phyloP scores from a whole-genome alignment of 306 rosid genomes.

The Alnus rubra region DNA sequence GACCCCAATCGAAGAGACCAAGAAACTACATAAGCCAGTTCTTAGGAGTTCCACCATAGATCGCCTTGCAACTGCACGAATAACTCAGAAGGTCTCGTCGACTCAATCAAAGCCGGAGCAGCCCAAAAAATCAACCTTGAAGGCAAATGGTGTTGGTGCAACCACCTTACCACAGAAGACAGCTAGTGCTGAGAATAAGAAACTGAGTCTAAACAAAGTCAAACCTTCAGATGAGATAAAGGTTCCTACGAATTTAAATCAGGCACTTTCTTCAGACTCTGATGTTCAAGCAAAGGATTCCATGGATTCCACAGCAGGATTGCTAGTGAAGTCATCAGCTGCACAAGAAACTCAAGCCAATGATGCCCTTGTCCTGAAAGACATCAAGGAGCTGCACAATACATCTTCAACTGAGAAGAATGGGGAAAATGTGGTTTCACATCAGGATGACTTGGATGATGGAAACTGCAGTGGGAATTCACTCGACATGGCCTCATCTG shows the following conservation, averaged over 20 bases:
- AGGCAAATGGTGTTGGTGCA: slow-evolving; percentile 41
- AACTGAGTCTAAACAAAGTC: slow-evolving; percentile 49
- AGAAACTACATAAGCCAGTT: slow-evolving; percentile 60
- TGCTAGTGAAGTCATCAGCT: slow-evolving; percentile 36
- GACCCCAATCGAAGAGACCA: slow-evolving; percentile 51
- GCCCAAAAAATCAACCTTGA: slow-evolving; percentile 54
- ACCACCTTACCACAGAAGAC: slow-evolving; percentile 41
- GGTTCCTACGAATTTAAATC: slow-evolving; percentile 37
- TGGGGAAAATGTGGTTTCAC: slow-evolving; percentile 26
- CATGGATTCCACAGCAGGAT: slow-evolving; percentile 33
- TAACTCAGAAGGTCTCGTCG: slow-evolving; percentile 47
- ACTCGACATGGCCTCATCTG: slow-evolving; percentile 17
- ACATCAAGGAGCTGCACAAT: slow-evolving; percentile 37
- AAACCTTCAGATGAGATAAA: slow-evolving; percentile 49
- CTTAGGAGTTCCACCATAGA: slow-evolving; percentile 76
- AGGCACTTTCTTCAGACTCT: slow-evolving; percentile 37
- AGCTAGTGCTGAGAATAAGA: slow-evolving; percentile 49
- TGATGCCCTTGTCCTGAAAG: slow-evolving; percentile 33
- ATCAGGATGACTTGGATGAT: slow-evolving; percentile 29
- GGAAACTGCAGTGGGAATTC: slow-evolving; percentile 28
- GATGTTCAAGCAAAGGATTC: slow-evolving; percentile 39
- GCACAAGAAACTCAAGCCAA: slow-evolving; percentile 35
- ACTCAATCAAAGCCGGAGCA: slow-evolving; percentile 41
- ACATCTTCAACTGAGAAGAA: slow-evolving; percentile 40
- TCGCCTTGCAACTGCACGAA: slow-evolving; percentile 72